Evolutionary conservation across 1,284 basidiomycete species (phyloP).

Genomic region (Rhodotorula sp.): DNA sequence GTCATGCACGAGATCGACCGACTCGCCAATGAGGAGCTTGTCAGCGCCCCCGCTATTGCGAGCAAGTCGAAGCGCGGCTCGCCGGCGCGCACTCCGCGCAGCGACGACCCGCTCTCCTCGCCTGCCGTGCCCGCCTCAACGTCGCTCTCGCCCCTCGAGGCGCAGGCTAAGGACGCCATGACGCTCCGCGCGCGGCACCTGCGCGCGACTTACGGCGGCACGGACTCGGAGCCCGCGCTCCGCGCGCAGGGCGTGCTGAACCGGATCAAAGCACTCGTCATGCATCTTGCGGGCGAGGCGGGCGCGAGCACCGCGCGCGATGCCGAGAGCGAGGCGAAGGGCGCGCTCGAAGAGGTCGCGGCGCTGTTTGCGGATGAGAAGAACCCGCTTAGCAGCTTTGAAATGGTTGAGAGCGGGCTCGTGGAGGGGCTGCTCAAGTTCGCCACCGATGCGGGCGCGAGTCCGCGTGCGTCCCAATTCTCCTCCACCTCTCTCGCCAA

Average conservation of each 20-base stretch:
- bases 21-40: slow-evolving; percentile 65
- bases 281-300: slow-evolving; percentile 32
- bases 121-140: neutral
- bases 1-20: slow-evolving; percentile 88
- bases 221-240: slow-evolving; percentile 54
- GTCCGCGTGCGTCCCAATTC: slow-evolving; percentile 54
- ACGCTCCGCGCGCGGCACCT: slow-evolving; percentile 84
- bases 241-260: slow-evolving; percentile 63
- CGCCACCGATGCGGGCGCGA: slow-evolving; percentile 67
- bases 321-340: slow-evolving; percentile 20
- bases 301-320: slow-evolving; percentile 1
- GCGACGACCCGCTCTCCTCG: neutral
- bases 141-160: slow-evolving; percentile 31
- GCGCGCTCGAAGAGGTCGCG: slow-evolving; percentile 57
- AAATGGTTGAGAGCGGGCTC: slow-evolving; percentile 88
- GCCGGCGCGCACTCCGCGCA: slow-evolving; percentile 7
- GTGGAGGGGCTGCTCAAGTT: slow-evolving; percentile 84
- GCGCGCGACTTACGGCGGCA: slow-evolving; percentile 69
- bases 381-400: slow-evolving; percentile 87
- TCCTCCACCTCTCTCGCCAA: too few relatives aligned
- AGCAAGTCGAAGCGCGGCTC: slow-evolving; percentile 57
- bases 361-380: slow-evolving; percentile 71
- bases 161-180: slow-evolving; percentile 74
- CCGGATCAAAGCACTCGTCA: slow-evolving; percentile 46
- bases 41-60: slow-evolving; percentile 30